Evolutionary conservation across 352 stramenopile species (phyloP).

Genomic region (Globisporangium heterothallicum): DNA sequence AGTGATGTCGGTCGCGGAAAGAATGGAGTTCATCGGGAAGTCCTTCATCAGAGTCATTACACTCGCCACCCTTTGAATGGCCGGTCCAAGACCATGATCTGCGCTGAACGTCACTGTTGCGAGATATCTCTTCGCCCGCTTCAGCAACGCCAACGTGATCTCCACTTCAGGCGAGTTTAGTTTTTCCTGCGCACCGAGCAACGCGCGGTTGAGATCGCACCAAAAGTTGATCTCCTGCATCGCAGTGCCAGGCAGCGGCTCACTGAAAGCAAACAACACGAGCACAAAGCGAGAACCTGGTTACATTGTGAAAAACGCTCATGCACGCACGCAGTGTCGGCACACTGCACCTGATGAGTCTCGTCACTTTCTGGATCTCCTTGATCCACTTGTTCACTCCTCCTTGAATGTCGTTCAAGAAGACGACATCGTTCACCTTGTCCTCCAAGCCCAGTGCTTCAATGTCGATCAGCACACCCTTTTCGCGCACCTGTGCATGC

Average conservation of each 20-base stretch:
- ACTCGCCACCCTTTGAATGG: conserved; percentile 83
- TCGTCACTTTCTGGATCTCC: conserved; percentile 93
- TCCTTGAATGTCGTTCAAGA: conserved; percentile 84
- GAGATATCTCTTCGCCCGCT: conserved; percentile 89
- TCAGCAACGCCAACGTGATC: conserved; percentile 88
- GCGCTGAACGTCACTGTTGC: conserved; percentile 88
- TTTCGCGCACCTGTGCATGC: conserved; percentile 46
- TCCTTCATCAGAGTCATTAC: conserved; percentile 92
- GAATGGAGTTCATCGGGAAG: conserved; percentile 90
- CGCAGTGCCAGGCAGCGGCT: conserved; percentile 80
- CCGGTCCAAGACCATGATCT: conserved; percentile 82
- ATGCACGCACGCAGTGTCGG: no score
- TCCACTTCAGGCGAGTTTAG: conserved; percentile 87
- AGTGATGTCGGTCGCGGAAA: conserved; percentile 83
- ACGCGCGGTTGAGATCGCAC: conserved; percentile 86
- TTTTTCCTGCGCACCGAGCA: conserved; percentile 84
- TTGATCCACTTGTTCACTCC: conserved; percentile 94
- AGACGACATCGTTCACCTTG: conserved; percentile 77
- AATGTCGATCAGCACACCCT: conserved; percentile 74
- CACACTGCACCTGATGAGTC: conserved; percentile 54
- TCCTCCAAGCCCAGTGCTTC: conserved; percentile 77
- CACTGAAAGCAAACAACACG: conserved; percentile 19
- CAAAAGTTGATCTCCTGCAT: conserved; percentile 96
- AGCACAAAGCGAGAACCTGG: conserved; percentile 2
- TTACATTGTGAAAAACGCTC: no score